Base-by-base conservation (phyloP, 805 yeast genomes). In the Candida khao-thaluensis region DNA sequence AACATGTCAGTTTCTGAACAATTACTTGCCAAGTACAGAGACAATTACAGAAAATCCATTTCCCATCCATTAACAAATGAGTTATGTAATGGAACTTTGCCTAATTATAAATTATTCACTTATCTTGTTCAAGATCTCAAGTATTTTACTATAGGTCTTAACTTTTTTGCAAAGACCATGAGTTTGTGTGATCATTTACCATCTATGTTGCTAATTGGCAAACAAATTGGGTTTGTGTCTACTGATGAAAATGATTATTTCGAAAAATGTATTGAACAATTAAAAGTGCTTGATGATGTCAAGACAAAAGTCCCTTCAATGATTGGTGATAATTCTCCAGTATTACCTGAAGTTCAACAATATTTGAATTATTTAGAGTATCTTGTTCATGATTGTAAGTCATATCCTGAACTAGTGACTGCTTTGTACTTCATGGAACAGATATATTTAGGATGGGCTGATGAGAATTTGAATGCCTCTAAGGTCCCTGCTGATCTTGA, bases 391-490 rank as follows among this genome's bases (percentile, higher is more conserved):
- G 45, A 52, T 3, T 50, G 58, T 14, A 37, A 46, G 5, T 52
- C 62, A 0, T 76, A 74, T 43, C 58, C 63, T 3, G 69, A 72
- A 45, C 37, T 72, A 17, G 58, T 74, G 27, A 72, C 78, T 1
- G 62, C 62, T 24, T 41, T 64, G 29, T 76, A 67, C 55, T 61
- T 66, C 15, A 71, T 74, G 70, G 82, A 76, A 45, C 62, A 64
- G 29, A 74, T 73, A 1, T 77, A 76, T 48, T 59, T 72, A 30
- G 69, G 68, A 17, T 77, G 81, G 82, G 79, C 79, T 1, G 64
- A 70, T 22, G 49, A 60, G 41, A 57, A 62, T 24, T 41, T 56
- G 1, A 27, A 38, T 3, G 31, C 33, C 8, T 48, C 45, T 6
- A 38, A 24, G 3, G 46, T 53, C 15, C 51, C 59, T 4, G 41